Evolutionary conservation across 1,284 basidiomycete species (phyloP).

Genomic region (Irpex sp.): DNA sequence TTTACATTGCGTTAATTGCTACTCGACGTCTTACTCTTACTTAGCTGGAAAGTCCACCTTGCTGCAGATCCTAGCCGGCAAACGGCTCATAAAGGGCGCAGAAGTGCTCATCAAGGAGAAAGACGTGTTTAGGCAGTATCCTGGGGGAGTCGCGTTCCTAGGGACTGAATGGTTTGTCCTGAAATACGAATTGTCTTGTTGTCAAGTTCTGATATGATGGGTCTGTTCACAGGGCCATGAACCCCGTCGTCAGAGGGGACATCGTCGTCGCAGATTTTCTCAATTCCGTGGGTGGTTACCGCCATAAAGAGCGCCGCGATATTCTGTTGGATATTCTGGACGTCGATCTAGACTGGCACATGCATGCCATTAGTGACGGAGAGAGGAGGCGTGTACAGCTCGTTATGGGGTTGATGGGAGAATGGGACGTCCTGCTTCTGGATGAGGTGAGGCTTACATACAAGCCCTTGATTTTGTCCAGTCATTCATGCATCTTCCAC

Average conservation of each 20-base stretch:
- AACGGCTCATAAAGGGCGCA: slow-evolving; percentile 65
- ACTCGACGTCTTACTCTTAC: neutral
- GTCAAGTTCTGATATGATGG: slow-evolving; percentile 1
- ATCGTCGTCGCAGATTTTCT: slow-evolving; percentile 88
- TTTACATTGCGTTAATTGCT: slow-evolving; percentile 18
- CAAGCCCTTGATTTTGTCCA: neutral
- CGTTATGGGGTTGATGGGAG: slow-evolving; percentile 94
- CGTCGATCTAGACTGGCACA: slow-evolving; percentile 91
- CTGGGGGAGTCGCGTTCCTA: slow-evolving; percentile 82
- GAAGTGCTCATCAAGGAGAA: slow-evolving; percentile 71
- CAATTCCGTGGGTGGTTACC: slow-evolving; percentile 93
- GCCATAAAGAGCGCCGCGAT: slow-evolving; percentile 89
- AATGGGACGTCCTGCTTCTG: slow-evolving; percentile 91
- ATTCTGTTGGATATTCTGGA: slow-evolving; percentile 88
- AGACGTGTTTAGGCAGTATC: slow-evolving; percentile 81
- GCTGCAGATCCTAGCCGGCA: slow-evolving; percentile 92
- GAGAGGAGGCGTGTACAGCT: slow-evolving; percentile 94
- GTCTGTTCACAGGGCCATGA: slow-evolving; percentile 76
- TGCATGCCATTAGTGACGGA: slow-evolving; percentile 94
- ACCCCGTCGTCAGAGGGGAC: slow-evolving; percentile 92
- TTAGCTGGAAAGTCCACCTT: slow-evolving; percentile 93
- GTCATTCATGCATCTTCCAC: slow-evolving; percentile 1
- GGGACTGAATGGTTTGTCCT: slow-evolving; percentile 81
- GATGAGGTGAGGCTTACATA: slow-evolving; percentile 67
- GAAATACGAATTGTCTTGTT: neutral